Evolutionary conservation across 177 flowering plant genomes (phyloP), one percentile per base, ranked within the genome.

Genomic region (Tripterygium wilfordii): DNA sequence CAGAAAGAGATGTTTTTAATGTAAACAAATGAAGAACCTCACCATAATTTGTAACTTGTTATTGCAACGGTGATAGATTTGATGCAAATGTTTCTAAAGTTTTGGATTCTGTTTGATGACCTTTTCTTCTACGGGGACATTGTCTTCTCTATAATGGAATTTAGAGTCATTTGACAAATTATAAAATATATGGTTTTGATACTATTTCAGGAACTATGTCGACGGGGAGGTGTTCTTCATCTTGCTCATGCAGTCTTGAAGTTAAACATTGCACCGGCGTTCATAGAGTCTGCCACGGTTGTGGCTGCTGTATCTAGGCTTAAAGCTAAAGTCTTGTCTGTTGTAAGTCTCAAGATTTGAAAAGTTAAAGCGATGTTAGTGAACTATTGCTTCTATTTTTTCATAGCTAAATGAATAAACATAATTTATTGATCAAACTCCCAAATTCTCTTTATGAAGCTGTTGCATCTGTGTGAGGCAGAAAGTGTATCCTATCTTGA

Each of bases 401-500:
- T n/a, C n/a, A n/a, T n/a, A n/a, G n/a, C n/a, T n/a, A n/a, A n/a
- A n/a, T n/a, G n/a, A n/a, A n/a, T n/a, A n/a, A n/a, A n/a, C n/a
- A n/a, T n/a, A n/a, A n/a, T n/a, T n/a, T n/a, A n/a, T n/a, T n/a
- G n/a, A n/a, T n/a, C n/a, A n/a, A n/a, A n/a, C n/a, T n/a, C n/a
- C n/a, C 2, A 24, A 15, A 18, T n/a, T 35, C 9, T 42, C 21
- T 60, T 68, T 57, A 32, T 84, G 74, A 82, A 94, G 99, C 72
- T 94, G 47, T 61, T 85, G 80, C 76, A 69, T 61, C 82, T 94
- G 21, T 90, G 96, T 71, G 97, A 94, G 66, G 82, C 87, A 17
- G 99, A 94, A 64, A 89, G 77, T 67, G 64, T 83, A 35, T 89
- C 97, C 51, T 94, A 76, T 71, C 71, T 94, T 64, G 99, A 94